phyloP scores from a whole-genome alignment of 2,329 filamentous ascomycete species.

The Colletotrichum musicola region DNA sequence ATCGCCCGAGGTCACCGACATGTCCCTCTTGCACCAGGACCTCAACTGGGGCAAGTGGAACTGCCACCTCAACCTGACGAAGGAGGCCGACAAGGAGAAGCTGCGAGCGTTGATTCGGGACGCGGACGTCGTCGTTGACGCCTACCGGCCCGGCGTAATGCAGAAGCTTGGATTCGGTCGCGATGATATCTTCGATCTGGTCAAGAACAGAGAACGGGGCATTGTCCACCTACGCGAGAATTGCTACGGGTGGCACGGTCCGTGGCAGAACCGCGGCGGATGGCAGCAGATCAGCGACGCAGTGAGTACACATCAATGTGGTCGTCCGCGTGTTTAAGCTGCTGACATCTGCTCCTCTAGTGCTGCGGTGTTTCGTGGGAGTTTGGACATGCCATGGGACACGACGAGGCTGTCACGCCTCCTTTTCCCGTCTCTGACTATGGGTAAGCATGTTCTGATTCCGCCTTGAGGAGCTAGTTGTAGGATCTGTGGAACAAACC shows the following conservation, averaged over 20 bases:
- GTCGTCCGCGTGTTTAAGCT: slow-evolving; percentile 3
- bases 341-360: slow-evolving; percentile 31
- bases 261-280: slow-evolving; percentile 58
- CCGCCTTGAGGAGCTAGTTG: not conserved
- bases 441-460: slow-evolving; percentile 37
- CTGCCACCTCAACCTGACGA: slow-evolving; percentile 55
- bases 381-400: slow-evolving; percentile 58
- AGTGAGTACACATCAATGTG: slow-evolving; percentile 39
- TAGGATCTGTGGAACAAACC: not conserved
- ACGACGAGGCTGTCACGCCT: slow-evolving; percentile 46
- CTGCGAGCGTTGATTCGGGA: slow-evolving; percentile 54
- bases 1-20: slow-evolving; percentile 53
- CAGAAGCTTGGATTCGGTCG: slow-evolving; percentile 60
- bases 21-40: slow-evolving; percentile 56
- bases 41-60: slow-evolving; percentile 65
- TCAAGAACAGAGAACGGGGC: slow-evolving; percentile 38
- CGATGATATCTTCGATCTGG: slow-evolving; percentile 55
- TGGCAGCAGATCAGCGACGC: slow-evolving; percentile 68
- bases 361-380: slow-evolving; percentile 58
- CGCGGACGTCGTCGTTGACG: slow-evolving; percentile 64
- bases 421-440: slow-evolving; percentile 49
- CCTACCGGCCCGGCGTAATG: slow-evolving; percentile 61
- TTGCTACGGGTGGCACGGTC: slow-evolving; percentile 66
- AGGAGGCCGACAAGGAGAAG: slow-evolving; percentile 26
- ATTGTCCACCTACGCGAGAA: slow-evolving; percentile 64